Evolutionary conservation across 2,329 filamentous ascomycete genomes (phyloP).

Genomic region (Chalaropsis thielavioides): DNA sequence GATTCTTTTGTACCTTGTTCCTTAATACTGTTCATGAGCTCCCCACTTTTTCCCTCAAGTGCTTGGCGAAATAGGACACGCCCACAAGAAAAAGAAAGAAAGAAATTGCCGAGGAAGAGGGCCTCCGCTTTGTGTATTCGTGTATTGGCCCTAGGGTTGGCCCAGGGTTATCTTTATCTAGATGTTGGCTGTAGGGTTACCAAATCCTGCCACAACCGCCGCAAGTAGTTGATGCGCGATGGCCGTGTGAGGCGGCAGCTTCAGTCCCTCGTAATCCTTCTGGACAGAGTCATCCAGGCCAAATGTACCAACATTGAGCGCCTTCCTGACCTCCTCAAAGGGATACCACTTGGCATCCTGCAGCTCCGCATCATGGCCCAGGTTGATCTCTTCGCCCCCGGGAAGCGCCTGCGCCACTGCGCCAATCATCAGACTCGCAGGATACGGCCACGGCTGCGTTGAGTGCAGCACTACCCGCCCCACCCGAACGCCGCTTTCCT

Average conservation of each 20-base stretch:
- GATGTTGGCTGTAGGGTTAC: conserved; percentile 8
- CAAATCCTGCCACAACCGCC: conserved; percentile 59
- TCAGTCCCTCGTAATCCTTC: conserved; percentile 54
- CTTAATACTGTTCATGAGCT: neutral
- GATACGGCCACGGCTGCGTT: conserved; percentile 79
- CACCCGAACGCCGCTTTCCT: conserved; percentile 64
- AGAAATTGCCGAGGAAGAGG: neutral
- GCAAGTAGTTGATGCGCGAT: conserved; percentile 83
- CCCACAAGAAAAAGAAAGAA: neutral
- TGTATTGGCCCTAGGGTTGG: too few relatives aligned
- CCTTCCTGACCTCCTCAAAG: conserved; percentile 65
- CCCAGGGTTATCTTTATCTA: neutral
- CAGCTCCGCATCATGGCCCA: conserved; percentile 82
- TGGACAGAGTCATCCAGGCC: conserved; percentile 50
- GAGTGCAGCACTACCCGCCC: conserved; percentile 70
- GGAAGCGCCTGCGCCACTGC: conserved; percentile 77
- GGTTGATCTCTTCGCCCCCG: conserved; percentile 59
- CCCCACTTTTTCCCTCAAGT: neutral
- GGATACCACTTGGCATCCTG: conserved; percentile 81
- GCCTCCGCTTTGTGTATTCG: too few relatives aligned
- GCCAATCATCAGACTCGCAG: conserved; percentile 71
- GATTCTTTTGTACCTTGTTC: neutral
- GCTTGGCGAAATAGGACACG: neutral
- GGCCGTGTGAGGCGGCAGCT: conserved; percentile 70
- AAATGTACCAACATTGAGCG: conserved; percentile 46